Evolutionary conservation across 2,329 filamentous ascomycete species (phyloP), one percentile per base, ranked within the genome.

Genomic region (Fusarium xyrophilum): DNA sequence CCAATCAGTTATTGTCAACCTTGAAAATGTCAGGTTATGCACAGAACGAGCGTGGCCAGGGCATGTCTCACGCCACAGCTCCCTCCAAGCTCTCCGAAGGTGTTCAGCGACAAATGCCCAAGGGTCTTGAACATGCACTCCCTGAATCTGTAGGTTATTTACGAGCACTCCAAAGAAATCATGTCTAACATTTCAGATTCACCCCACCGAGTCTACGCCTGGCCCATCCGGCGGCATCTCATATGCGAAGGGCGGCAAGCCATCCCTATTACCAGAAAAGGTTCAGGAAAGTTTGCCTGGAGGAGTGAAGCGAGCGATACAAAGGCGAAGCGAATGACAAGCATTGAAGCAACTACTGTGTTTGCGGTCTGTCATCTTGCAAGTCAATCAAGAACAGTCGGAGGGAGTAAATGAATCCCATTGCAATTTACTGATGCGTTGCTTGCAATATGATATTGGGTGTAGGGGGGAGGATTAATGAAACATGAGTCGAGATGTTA

Each of bases 231-330:
- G 63, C 14, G 64, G 65, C 15, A 50, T 65, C 17, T 58, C 71
- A 3, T 71, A 75, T 10, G 68, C 70, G 3, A 72, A 72, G 33
- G 62, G 56, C 3, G 63, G 68, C 1, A 39, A 63, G 2, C 63
- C 67, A 14, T 75, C 73, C 5, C 56, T 71, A 1, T 43, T 74
- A 12, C 71, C 73, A 3, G 52, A 70, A 46, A 74, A 74, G 42
- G 14, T 69, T 0, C 73, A 75, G 50, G 65, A 75, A 58, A 67
- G 54, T 21, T 21, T 75, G 5, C 70, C 73, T 1, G 70, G 74
- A 43, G 59, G 63, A 5, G 25, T 74, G 12, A 69, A 73, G 39
- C 46, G 65, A 15, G 73, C 68, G 3, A 59, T 67, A 75, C 17
- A 48, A 60, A 1, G 21, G 35, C 6, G 43, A 56, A 13, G 5